phyloP scores from a whole-genome alignment of 164 flowering plant genomes.

The Kalanchoe fedtschenkoi region DNA sequence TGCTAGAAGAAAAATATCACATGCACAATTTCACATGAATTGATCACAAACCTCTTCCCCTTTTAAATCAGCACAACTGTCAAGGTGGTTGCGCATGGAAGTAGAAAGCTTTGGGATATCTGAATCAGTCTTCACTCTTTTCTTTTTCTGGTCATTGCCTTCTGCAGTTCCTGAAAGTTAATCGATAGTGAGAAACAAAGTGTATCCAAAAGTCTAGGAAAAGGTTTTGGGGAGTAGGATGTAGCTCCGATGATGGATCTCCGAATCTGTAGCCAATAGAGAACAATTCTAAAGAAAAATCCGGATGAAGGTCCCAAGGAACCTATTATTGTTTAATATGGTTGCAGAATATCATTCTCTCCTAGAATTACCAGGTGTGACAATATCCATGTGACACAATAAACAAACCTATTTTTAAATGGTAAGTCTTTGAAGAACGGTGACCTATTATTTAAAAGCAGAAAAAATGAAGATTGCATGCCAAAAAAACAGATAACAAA shows the following conservation, averaged over 20 bases:
- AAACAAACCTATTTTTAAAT: not conserved
- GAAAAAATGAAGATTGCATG: not conserved
- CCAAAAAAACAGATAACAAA: slow-evolving; percentile 11
- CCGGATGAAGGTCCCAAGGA: not conserved
- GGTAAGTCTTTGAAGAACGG: not conserved
- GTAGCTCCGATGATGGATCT: not conserved
- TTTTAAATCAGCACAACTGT: slow-evolving; percentile 56
- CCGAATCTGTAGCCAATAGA: not conserved
- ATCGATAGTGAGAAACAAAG: slow-evolving; percentile 6
- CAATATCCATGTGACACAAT: not conserved
- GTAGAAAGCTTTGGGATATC: slow-evolving; percentile 59
- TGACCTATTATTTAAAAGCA: not conserved
- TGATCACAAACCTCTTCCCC: slow-evolving; percentile 68
- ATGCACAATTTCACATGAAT: slow-evolving; percentile 4
- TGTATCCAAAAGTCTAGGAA: not conserved
- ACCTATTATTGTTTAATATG: not conserved
- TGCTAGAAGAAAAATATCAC: not conserved
- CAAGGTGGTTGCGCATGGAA: slow-evolving; percentile 62
- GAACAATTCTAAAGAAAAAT: not conserved
- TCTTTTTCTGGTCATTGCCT: slow-evolving; percentile 81
- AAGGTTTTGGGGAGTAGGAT: not conserved
- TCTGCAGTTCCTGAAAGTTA: slow-evolving; percentile 32
- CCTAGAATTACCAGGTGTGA: not conserved
- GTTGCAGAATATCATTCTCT: no score
- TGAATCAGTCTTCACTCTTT: slow-evolving; percentile 67